phyloP scores from a whole-genome alignment of 257 asterid species.

The Solanum medicagineum region DNA sequence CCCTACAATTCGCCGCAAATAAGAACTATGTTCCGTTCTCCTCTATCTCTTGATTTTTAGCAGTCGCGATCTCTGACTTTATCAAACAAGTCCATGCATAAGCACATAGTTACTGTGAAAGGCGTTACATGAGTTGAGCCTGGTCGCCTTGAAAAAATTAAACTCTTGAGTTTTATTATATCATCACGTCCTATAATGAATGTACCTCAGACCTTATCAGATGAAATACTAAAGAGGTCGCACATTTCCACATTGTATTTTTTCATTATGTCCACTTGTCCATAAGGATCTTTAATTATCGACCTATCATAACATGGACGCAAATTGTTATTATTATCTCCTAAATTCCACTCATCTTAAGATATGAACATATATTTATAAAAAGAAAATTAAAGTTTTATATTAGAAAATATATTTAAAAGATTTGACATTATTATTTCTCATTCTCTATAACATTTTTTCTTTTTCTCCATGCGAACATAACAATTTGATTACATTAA shows the following conservation, averaged over 20 bases:
- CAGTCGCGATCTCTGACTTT: neutral
- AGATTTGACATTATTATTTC: too few relatives aligned
- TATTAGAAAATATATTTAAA: too few relatives aligned
- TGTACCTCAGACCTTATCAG: constrained; percentile 4
- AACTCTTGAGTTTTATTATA: neutral
- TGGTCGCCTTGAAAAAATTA: constrained; percentile 6
- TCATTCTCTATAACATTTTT: too few relatives aligned
- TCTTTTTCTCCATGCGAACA: too few relatives aligned
- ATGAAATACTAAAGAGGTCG: neutral
- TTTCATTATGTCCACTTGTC: neutral
- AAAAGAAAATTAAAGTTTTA: too few relatives aligned
- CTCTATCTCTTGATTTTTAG: neutral
- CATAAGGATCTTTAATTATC: neutral
- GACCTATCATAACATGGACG: constrained; percentile 10
- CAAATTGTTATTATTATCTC: neutral
- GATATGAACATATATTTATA: too few relatives aligned
- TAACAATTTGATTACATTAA: too few relatives aligned
- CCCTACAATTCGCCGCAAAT: neutral
- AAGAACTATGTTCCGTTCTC: neutral
- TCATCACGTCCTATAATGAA: neutral
- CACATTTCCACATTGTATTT: neutral
- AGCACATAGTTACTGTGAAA: neutral
- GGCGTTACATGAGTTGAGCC: neutral
- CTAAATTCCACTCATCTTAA: neutral
- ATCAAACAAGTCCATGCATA: neutral